A percentile compares a stretch with the other conserved stretches of the same genome.
Conservation (phyloP, 1,284 basidiomycete genomes). For the Lignosus rhinocerotis region DNA sequence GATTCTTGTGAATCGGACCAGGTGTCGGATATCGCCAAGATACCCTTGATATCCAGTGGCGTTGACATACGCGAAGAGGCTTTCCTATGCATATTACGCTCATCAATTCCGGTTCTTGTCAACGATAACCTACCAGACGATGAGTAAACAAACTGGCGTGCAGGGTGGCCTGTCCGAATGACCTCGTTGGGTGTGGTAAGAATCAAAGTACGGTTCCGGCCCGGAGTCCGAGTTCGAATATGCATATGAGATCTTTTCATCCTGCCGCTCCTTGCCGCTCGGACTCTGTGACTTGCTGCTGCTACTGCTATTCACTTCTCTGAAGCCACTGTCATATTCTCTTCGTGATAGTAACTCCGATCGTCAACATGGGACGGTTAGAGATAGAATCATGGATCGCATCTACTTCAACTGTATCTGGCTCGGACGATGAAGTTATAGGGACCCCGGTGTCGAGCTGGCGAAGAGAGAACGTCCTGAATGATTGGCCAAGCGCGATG, state of each 20-base stretch:
- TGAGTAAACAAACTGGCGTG: too few relatives aligned
- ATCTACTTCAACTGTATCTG: conserved; percentile 30
- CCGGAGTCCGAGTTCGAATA: too few relatives aligned
- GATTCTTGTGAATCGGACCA: conserved; percentile 28
- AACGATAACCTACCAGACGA: too few relatives aligned
- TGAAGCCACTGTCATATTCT: background rate
- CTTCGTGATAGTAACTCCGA: background rate
- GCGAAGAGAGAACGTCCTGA: conserved; percentile 50
- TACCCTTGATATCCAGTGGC: conserved; percentile 15
- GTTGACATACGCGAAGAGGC: background rate
- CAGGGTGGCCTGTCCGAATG: too few relatives aligned
- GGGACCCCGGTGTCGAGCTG: conserved; percentile 34
- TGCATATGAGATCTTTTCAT: too few relatives aligned
- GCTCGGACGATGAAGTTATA: conserved; percentile 28
- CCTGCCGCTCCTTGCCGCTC: too few relatives aligned
- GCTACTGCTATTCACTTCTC: background rate
- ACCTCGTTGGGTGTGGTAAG: too few relatives aligned
- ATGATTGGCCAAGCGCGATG: conserved; percentile 58
- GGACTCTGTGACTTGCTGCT: background rate
- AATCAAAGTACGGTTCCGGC: too few relatives aligned
- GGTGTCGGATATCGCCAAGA: conserved; percentile 17
- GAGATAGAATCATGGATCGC: conserved; percentile 44
- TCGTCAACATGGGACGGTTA: conserved; percentile 35
- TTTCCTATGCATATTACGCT: too few relatives aligned
- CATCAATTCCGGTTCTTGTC: too few relatives aligned